Evolutionary conservation across 2,329 filamentous ascomycete species (phyloP).

Genomic region (Xylaria sp.): DNA sequence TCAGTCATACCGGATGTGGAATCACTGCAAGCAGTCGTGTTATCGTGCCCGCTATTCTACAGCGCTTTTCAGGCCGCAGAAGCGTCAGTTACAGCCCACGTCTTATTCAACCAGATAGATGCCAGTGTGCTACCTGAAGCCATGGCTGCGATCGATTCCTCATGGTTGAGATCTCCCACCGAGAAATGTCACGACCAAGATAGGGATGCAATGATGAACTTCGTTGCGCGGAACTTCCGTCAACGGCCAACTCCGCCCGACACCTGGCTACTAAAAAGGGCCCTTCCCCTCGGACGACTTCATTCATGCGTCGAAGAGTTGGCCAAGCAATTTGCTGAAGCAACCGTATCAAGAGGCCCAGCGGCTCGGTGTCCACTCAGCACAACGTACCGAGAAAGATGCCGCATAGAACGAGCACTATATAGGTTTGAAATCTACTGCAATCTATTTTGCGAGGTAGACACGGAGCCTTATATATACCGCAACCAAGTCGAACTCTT

Average conservation of each 20-base stretch:
- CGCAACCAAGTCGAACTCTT: not conserved
- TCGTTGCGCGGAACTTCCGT: not conserved
- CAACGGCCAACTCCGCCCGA: not conserved
- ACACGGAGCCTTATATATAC: not conserved
- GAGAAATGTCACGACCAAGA: not conserved
- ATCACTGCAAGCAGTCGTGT: conserved; percentile 18
- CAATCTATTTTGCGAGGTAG: not conserved
- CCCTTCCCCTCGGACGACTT: conserved; percentile 6
- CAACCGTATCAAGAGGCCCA: not conserved
- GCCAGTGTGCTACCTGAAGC: conserved; percentile 22
- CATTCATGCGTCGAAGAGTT: conserved; percentile 9
- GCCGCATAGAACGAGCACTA: conserved; percentile 22
- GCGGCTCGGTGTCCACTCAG: not conserved
- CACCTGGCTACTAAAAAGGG: conserved; percentile 4
- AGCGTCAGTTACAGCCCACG: conserved; percentile 1
- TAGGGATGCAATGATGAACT: not conserved
- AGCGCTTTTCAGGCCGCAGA: conserved; percentile 5
- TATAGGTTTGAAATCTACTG: conserved; percentile 21
- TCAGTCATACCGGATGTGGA: conserved; percentile 15
- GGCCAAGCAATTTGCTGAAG: not conserved
- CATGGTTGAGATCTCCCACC: not conserved
- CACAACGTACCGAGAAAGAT: not conserved
- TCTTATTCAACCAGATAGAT: conserved; percentile 29
- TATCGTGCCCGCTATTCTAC: conserved; percentile 29
- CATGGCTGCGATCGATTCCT: conserved; percentile 15